These are phyloP conservation scores for Peronospora belbahrii DNA, from an alignment of 352 stramenopile genomes.

Conservation along the genomic window DNA sequence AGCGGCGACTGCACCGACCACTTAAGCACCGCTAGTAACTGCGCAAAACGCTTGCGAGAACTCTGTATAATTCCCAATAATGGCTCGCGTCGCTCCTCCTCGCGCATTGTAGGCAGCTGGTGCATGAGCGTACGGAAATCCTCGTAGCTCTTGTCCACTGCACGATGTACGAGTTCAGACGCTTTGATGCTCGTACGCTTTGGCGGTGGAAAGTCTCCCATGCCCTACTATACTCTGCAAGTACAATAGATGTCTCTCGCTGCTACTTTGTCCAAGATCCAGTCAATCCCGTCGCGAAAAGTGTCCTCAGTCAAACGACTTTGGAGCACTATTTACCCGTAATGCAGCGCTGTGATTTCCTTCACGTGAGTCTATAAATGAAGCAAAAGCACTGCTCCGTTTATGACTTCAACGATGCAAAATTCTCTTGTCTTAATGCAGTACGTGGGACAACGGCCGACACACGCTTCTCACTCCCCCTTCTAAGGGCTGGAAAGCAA, in stretches of 20 bases:
- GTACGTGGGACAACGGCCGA: constrained; percentile 3
- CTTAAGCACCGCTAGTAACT: constrained; percentile 72
- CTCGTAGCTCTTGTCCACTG: constrained; percentile 80
- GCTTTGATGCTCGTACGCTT: constrained; percentile 54
- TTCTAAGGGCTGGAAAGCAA: constrained; percentile 21
- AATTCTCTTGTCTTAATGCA: constrained; percentile 5
- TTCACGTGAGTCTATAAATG: background rate
- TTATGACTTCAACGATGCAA: background rate
- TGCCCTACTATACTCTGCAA: constrained; percentile 9
- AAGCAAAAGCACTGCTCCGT: constrained; percentile 1
- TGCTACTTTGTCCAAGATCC: constrained; percentile 17
- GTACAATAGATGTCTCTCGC: background rate
- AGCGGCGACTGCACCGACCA: constrained; percentile 82
- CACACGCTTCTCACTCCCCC: constrained; percentile 17
- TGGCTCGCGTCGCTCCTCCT: constrained; percentile 68
- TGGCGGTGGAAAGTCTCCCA: constrained; percentile 68
- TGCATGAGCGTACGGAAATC: constrained; percentile 67
- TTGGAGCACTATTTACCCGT: constrained; percentile 3
- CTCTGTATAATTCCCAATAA: constrained; percentile 55
- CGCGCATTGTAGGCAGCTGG: constrained; percentile 55
- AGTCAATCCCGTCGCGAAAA: too few relatives aligned
- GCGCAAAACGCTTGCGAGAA: constrained; percentile 61
- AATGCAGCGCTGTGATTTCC: constrained; percentile 1
- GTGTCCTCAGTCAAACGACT: constrained; percentile 14
- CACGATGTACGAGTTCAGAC: constrained; percentile 68